These are phyloP conservation scores for Penicillium pulvis DNA, from an alignment of 495 filamentous ascomycete genomes.

Conservation along the genomic window DNA sequence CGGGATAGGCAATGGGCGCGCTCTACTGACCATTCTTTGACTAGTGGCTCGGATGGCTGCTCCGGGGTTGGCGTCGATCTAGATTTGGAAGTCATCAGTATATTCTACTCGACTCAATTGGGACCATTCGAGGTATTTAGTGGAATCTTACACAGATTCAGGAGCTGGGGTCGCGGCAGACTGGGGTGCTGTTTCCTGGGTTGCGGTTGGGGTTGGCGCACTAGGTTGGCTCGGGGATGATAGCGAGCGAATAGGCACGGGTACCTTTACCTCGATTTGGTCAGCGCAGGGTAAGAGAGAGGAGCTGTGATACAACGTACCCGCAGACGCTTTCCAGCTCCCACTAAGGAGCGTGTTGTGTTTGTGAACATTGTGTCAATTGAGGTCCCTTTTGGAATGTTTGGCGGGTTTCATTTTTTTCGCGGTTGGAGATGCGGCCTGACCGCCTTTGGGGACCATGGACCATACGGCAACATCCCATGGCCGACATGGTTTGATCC, in stretches of 20 bases:
- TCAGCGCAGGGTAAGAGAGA: not conserved
- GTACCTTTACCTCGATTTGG: conserved; percentile 17
- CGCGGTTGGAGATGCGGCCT: conserved; percentile 7
- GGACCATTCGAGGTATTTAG: not conserved
- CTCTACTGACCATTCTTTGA: conserved; percentile 35
- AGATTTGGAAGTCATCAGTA: conserved; percentile 3
- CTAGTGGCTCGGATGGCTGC: conserved; percentile 19
- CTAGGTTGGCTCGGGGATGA: conserved; percentile 25
- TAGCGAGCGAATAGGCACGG: conserved; percentile 28
- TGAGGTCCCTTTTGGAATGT: conserved; percentile 3
- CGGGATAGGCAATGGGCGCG: not conserved
- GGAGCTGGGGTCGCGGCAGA: conserved; percentile 3
- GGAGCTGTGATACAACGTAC: conserved; percentile 12
- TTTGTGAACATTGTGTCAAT: conserved; percentile 28
- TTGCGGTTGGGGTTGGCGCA: conserved; percentile 16
- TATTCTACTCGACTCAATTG: not conserved
- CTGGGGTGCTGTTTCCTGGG: conserved; percentile 19
- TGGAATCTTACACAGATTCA: conserved; percentile 5
- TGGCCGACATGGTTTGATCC: conserved; percentile 4
- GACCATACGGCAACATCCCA: not conserved
- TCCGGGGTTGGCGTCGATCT: conserved; percentile 16
- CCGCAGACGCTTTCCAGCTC: conserved; percentile 22
- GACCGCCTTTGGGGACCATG: conserved; percentile 20
- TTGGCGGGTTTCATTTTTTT: conserved; percentile 25
- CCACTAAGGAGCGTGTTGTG: conserved; percentile 29